Percentiles rank a stretch among this genome's conserved stretches.
phyloP scores from a whole-genome alignment of 73 alveolate genomes.

The Paramecium biaurelia region DNA sequence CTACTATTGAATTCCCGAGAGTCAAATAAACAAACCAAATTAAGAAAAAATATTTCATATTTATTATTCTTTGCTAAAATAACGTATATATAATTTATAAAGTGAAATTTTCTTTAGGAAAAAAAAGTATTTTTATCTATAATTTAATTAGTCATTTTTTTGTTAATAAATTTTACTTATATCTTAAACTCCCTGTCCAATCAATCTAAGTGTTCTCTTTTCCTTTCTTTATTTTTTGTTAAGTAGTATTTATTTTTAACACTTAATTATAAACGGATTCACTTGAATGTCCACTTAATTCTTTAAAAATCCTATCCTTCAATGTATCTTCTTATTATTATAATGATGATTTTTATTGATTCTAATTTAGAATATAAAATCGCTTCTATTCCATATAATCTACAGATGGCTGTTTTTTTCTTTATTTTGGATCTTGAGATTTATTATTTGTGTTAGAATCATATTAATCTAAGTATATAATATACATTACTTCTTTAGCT shows the following conservation, averaged over 20 bases:
- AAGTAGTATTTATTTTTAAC: neutral
- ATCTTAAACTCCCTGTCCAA: neutral
- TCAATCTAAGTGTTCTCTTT: neutral
- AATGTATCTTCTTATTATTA: neutral
- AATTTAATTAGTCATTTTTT: neutral
- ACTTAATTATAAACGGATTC: slow-evolving; percentile 49
- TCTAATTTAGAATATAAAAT: neutral
- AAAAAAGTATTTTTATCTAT: neutral
- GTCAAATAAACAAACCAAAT: neutral
- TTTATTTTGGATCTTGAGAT: neutral
- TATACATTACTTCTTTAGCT: neutral
- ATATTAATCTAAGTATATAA: neutral
- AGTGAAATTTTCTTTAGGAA: neutral
- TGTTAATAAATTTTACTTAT: neutral
- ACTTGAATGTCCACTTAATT: slow-evolving; percentile 17
- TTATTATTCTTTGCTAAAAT: slow-evolving; percentile 6
- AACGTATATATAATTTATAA: slow-evolving; percentile 10
- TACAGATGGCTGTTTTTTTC: slow-evolving; percentile 2
- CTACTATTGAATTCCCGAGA: neutral
- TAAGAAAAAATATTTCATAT: slow-evolving; percentile 3
- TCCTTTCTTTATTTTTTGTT: neutral
- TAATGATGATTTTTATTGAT: neutral
- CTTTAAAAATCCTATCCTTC: slow-evolving; percentile 37
- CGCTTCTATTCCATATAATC: neutral
- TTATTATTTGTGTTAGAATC: neutral